These are phyloP conservation scores for Erythrobasidium hasegawianum DNA, from an alignment of 1,284 basidiomycete genomes.

Conservation along the genomic window DNA sequence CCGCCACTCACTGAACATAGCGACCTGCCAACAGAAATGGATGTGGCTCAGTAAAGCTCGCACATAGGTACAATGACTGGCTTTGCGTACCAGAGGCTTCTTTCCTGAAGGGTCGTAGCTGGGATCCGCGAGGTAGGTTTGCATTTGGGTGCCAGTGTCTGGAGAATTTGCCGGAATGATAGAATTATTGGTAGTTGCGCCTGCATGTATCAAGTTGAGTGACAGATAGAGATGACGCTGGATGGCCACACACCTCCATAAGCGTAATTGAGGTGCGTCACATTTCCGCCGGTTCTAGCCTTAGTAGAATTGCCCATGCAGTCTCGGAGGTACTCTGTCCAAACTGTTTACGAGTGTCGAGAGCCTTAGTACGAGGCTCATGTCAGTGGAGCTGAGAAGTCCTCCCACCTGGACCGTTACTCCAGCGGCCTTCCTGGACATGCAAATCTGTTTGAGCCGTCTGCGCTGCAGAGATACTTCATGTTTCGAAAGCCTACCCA, in stretches of 20 bases:
- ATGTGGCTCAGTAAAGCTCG: no score
- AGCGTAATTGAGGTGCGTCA: neutral
- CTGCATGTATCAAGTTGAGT: neutral
- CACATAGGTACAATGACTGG: no score
- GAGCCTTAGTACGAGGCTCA: neutral
- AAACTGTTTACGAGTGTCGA: neutral
- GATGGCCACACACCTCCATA: neutral
- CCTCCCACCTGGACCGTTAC: neutral
- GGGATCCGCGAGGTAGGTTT: neutral
- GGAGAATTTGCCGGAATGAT: neutral
- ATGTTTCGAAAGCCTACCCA: neutral
- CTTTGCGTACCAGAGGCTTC: no score
- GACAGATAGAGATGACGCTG: neutral
- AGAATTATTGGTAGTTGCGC: neutral
- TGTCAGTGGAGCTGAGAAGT: neutral
- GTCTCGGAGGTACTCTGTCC: slow-evolving; percentile 1
- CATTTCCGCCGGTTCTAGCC: neutral
- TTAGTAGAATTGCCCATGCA: neutral
- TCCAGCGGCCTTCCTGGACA: slow-evolving; percentile 1
- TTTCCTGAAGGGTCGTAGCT: no score
- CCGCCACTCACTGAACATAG: slow-evolving; percentile 17
- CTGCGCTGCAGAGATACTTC: neutral
- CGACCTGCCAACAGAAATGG: no score
- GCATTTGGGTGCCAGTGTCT: neutral
- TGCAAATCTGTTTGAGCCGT: neutral